Base-by-base conservation (phyloP, 1,139 yeast genomes). In the Maudiozyma humilis region DNA sequence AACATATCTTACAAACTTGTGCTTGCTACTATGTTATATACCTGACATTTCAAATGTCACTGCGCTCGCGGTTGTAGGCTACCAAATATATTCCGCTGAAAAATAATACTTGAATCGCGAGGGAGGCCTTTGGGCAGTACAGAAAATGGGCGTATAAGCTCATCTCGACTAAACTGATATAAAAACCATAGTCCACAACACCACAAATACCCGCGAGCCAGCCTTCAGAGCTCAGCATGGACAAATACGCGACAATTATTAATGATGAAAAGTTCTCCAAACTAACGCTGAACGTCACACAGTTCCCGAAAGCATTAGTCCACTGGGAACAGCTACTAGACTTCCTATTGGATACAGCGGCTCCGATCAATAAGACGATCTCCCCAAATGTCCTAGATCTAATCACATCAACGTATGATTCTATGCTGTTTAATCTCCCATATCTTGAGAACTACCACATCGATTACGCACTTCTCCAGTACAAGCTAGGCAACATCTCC, bases 371-470 rank as follows among this genome's bases (percentile, higher is more conserved):
- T 32, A 60, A 59, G 40, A 40, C 53, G 2, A 42, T 57, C 2
- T 55, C 54, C 34, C 37, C 41, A 7, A 43, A 47, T 14, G 15
- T 58, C 5, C 47, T 51, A 35, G 41, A 48, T 31, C 38, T 58
- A 20, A 49, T 59, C 4, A 62, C 79, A 39, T 54, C 66, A 2
- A 67, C 82, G 0, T 85, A 78, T 56, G 72, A 72, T 41, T 70
- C 75, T 19, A 65, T 89, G 43, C 67, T 91, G 13, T 65, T 64
- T 1, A 71, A 73, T 44, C 88, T 72, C 60, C 97, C 97, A 0
- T 66, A 72, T 32, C 63, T 82, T 32, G 85, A 80, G 55, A 86
- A 84, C 40, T 86, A 84, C 60, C 86, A 96, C 91, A 71, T 82
- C 38, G 75, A 78, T 50, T 86, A 74, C 59, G 95, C 96, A 0